These are phyloP conservation scores for Soucietia sequanensis DNA, from an alignment of 805 yeast species.

Conservation along the genomic window DNA sequence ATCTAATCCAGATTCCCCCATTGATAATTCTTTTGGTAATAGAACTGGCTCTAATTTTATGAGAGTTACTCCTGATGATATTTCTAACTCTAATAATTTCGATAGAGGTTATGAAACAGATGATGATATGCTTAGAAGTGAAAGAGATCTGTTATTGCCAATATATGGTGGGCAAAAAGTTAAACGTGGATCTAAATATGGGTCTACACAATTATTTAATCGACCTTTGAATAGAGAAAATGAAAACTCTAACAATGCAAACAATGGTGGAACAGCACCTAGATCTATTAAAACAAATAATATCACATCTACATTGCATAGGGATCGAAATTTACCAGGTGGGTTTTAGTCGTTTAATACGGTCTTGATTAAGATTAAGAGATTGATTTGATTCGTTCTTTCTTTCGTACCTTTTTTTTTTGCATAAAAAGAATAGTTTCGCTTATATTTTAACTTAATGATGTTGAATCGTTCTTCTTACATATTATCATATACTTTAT, in stretches of 20 bases:
- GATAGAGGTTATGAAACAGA: conserved; percentile 47
- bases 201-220: background rate
- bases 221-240: background rate
- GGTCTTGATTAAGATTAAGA: too few relatives aligned
- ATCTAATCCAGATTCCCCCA: background rate
- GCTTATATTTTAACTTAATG: too few relatives aligned
- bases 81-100: conserved; percentile 10
- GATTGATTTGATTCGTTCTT: too few relatives aligned
- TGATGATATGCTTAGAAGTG: conserved; percentile 32
- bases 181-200: background rate
- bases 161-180: conserved; percentile 7
- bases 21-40: conserved; percentile 5
- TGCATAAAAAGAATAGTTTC: too few relatives aligned
- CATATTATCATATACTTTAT: too few relatives aligned
- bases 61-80: conserved; percentile 36
- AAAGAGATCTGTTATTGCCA: conserved; percentile 31
- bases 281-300: background rate
- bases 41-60: conserved; percentile 30
- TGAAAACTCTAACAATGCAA: background rate
- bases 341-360: too few relatives aligned
- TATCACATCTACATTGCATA: conserved; percentile 6
- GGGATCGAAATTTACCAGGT: conserved; percentile 25
- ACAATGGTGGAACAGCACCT: conserved; percentile 2
- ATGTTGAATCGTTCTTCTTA: too few relatives aligned
- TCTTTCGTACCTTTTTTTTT: too few relatives aligned